Percentiles rank a stretch among this genome's conserved stretches.
Conservation (phyloP, 169 alveolate genomes). For the Eimeria necatrix region DNA sequence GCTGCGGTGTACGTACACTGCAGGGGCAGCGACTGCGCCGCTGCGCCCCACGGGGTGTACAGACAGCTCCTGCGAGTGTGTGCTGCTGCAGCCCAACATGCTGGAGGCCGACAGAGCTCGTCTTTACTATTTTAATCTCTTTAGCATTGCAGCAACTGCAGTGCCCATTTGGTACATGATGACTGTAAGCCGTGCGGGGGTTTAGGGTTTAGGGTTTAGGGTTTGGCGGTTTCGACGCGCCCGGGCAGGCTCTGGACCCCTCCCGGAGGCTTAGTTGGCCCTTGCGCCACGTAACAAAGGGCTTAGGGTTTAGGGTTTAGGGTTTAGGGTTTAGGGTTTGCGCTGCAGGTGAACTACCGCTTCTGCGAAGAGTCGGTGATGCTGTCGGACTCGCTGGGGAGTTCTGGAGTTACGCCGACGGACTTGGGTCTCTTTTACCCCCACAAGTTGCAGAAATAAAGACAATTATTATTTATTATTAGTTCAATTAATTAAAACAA, state of each 20-base stretch:
- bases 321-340: conserved; percentile 42
- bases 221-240: conserved; percentile 17
- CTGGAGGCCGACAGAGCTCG: conserved; percentile 74
- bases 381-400: conserved; percentile 33
- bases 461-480: not conserved
- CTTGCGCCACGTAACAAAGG: too few species aligned
- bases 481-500: not conserved
- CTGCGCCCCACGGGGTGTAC: too few species aligned
- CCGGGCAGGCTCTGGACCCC: too few species aligned
- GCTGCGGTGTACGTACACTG: too few species aligned
- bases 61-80: not conserved
- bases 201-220: conserved; percentile 63
- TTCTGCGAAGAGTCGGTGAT: conserved; percentile 77
- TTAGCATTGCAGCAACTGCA: conserved; percentile 69
- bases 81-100: conserved; percentile 77
- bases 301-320: conserved; percentile 30
- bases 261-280: too few species aligned
- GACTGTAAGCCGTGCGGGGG: conserved; percentile 44
- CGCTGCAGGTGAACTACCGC: conserved; percentile 76
- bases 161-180: conserved; percentile 72
- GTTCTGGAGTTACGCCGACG: not conserved
- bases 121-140: conserved; percentile 75
- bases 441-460: not conserved
- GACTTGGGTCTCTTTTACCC: conserved; percentile 45
- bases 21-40: too few species aligned